Base-by-base conservation (phyloP, 176 grass and related monocot genomes). In the Bonia amplexicaulis region DNA sequence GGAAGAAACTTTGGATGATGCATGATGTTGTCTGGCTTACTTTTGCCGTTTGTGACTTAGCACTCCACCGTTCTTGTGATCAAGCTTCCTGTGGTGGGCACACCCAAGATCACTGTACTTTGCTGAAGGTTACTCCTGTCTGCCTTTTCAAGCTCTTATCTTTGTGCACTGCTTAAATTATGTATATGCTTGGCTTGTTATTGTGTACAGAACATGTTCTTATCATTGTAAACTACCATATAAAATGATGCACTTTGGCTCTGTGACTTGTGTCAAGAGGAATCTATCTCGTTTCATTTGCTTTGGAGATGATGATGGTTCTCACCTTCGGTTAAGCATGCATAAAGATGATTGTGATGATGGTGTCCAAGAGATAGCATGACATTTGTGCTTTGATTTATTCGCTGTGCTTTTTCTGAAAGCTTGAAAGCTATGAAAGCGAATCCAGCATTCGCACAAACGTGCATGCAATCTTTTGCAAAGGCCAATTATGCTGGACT, bases 11-110 rank as follows among this genome's bases (percentile, higher is more conserved):
- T 68, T 87, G 87, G 78, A 74, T 64, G 74, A 59, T 82, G 49
- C 76, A 89, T 83, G 33, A 88, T 79, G 67, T 53, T 83, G 74
- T 79, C 83, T 68, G 31, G 17, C 25, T 65, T 86, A 52, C 61
- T 83, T 83, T 92, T 67, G 55, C 67, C 27, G 52, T 15, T 41
- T 68, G 33, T 79, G 69, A 80, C 79, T 76, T 79, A 52, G 74
- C 80, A 86, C 51, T 87, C 35, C 85, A 82, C 44, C 63, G 71
- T 29, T 65, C 1, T 16, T 82, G 37, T 66, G 73, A 71, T 72
- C 70, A 59, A 44, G 1, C 44, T 69, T 83, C 31, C 15, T 70
- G 35, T 82, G 62, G 86, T 82, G 78, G 72, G 73, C 73, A 86
- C 73, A 71, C 39, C 65, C 65, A 6, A 84, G 59, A 79, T 80